Evolutionary conservation across 176 grass and related monocot species (phyloP).

Genomic region (Zea luxurians): DNA sequence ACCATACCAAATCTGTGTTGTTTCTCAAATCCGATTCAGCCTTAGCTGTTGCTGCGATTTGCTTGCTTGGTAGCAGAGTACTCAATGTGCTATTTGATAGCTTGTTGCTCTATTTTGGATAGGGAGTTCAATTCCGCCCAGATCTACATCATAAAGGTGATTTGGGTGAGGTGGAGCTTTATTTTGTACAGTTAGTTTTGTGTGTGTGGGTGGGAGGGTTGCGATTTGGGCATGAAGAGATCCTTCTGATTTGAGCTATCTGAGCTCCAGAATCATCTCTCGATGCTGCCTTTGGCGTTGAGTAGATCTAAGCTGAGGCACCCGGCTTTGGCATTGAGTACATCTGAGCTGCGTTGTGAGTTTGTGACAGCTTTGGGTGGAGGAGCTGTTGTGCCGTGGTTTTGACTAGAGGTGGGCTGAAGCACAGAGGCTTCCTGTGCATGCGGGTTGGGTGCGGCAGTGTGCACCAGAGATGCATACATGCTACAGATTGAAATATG

Average conservation of each 20-base stretch:
- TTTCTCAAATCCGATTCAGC: not conserved
- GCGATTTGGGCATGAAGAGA: slow-evolving; percentile 2
- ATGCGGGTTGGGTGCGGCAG: not conserved
- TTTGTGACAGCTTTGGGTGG: not conserved
- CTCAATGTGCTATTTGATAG: not conserved
- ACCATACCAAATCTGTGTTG: not conserved
- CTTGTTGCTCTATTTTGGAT: not conserved
- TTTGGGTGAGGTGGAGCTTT: not conserved
- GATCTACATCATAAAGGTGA: not conserved
- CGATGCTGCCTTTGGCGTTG: not conserved
- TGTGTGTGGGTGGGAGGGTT: not conserved
- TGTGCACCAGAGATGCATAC: not conserved
- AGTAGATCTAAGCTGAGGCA: not conserved
- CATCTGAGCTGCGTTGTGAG: not conserved
- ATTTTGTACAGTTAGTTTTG: not conserved
- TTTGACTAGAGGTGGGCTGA: not conserved
- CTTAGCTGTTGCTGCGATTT: not conserved
- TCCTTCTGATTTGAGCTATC: not conserved
- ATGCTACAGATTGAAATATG: not conserved
- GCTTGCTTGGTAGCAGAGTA: not conserved
- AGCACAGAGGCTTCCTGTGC: not conserved
- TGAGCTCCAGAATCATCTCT: not conserved
- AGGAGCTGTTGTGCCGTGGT: not conserved
- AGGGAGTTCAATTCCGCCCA: not conserved
- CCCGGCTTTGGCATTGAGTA: no score